phyloP scores from a whole-genome alignment of 176 grass and related monocot genomes.

The Hyparrhenia diplandra region DNA sequence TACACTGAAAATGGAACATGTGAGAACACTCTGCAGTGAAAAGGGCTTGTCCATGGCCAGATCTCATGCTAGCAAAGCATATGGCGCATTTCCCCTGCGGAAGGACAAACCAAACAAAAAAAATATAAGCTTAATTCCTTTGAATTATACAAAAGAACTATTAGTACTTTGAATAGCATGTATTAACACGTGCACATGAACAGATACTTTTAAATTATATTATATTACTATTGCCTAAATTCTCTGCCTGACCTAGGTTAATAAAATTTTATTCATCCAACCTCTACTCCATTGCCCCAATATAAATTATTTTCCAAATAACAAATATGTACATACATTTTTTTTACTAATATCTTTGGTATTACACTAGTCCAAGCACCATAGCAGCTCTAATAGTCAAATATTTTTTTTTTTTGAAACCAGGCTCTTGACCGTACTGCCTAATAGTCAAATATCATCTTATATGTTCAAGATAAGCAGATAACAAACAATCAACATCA shows the following conservation, averaged over 20 bases:
- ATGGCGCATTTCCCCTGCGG: slow-evolving; percentile 81
- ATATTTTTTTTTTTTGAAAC: no score
- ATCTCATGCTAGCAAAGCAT: slow-evolving; percentile 81
- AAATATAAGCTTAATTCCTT: slow-evolving; percentile 12
- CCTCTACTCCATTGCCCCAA: neutral
- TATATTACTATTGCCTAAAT: slow-evolving; percentile 9
- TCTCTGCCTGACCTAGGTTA: neutral
- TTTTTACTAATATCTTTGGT: neutral
- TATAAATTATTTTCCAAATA: neutral
- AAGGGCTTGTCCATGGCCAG: slow-evolving; percentile 73
- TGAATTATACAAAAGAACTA: slow-evolving; percentile 1
- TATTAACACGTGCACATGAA: neutral
- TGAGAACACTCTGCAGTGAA: slow-evolving; percentile 98
- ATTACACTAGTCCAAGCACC: neutral
- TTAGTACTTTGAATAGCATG: neutral
- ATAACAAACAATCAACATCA: neutral
- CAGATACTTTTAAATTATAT: neutral
- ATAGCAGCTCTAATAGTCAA: neutral
- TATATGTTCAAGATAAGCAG: neutral
- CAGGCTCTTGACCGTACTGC: no score
- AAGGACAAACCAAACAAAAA: slow-evolving; percentile 10
- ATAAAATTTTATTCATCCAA: neutral
- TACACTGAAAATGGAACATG: slow-evolving; percentile 94
- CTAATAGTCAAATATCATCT: neutral
- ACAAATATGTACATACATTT: neutral